Evolutionary conservation across 306 rosid genomes (phyloP).

Genomic region (Cicer yamashitae): DNA sequence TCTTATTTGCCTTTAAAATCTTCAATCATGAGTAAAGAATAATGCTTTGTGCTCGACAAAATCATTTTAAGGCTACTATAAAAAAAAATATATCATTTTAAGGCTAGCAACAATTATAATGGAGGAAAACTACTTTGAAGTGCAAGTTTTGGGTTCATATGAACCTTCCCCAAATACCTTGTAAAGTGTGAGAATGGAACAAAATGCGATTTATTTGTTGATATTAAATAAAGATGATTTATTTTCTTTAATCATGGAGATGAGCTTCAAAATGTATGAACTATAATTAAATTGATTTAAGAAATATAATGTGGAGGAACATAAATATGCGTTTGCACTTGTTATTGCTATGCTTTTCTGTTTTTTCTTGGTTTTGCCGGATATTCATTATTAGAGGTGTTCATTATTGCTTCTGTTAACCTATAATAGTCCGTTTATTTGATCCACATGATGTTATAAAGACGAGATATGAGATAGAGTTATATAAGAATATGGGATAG

Average conservation of each 20-base stretch:
- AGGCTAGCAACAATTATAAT: conserved; percentile 43
- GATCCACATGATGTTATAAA: too few species aligned
- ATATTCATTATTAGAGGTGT: not conserved
- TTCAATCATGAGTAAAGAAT: conserved; percentile 45
- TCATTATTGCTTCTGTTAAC: conserved; percentile 3
- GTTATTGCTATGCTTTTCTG: conserved; percentile 34
- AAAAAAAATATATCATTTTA: conserved; percentile 45
- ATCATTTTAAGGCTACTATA: conserved; percentile 54
- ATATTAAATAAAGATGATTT: not conserved
- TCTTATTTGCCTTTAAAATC: conserved; percentile 44
- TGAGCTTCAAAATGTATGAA: conserved; percentile 42
- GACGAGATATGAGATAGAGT: too few species aligned
- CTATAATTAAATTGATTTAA: conserved; percentile 27
- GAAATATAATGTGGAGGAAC: conserved; percentile 8
- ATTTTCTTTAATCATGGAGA: conserved; percentile 41
- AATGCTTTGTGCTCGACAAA: conserved; percentile 69
- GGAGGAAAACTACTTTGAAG: conserved; percentile 47
- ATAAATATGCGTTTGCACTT: conserved; percentile 21
- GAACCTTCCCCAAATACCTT: conserved; percentile 43
- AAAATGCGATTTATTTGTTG: not conserved
- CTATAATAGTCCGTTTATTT: too few species aligned
- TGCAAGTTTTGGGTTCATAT: conserved; percentile 37
- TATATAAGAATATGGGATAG: too few species aligned
- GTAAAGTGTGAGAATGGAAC: conserved; percentile 27
- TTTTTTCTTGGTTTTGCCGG: too few species aligned